These are phyloP conservation scores for Leptographium lundbergii DNA, from an alignment of 2,329 filamentous ascomycete species.

Conservation along the genomic window DNA sequence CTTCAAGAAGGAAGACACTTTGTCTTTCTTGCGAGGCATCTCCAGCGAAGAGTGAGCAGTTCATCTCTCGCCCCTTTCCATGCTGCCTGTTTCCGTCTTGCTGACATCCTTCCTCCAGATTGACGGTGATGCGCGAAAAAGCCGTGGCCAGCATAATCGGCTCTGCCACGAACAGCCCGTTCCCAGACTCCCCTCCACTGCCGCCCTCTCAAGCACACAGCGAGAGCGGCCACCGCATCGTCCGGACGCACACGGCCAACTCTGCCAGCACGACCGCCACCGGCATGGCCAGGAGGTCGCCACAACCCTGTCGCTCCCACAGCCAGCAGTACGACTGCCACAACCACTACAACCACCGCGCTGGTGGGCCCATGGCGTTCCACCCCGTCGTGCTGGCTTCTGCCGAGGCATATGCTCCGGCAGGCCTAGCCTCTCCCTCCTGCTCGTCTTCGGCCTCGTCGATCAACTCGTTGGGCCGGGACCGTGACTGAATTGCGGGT, in stretches of 20 bases:
- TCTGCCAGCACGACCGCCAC: background rate
- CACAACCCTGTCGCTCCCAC: background rate
- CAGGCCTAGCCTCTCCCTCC: conserved; percentile 7
- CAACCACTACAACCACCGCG: background rate
- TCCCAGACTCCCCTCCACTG: conserved; percentile 3
- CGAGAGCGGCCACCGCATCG: background rate
- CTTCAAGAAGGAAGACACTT: conserved; percentile 40
- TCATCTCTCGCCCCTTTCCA: background rate
- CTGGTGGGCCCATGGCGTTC: conserved; percentile 4
- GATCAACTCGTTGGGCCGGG: background rate
- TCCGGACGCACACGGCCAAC: background rate
- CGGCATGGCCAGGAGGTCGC: background rate
- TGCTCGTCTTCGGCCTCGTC: conserved; percentile 7
- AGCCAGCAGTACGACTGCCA: background rate
- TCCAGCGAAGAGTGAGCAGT: conserved; percentile 44
- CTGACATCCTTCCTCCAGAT: background rate
- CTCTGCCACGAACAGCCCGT: conserved; percentile 6
- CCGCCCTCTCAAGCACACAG: background rate
- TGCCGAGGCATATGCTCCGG: conserved; percentile 8
- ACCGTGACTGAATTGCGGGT: background rate
- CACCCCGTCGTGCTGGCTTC: conserved; percentile 9
- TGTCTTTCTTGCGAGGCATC: conserved; percentile 34
- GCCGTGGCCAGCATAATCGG: conserved; percentile 11
- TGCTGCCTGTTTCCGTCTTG: background rate
- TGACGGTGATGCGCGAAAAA: conserved; percentile 12